Conservation (phyloP, 352 stramenopile species). For the Phytophthora megakarya region DNA sequence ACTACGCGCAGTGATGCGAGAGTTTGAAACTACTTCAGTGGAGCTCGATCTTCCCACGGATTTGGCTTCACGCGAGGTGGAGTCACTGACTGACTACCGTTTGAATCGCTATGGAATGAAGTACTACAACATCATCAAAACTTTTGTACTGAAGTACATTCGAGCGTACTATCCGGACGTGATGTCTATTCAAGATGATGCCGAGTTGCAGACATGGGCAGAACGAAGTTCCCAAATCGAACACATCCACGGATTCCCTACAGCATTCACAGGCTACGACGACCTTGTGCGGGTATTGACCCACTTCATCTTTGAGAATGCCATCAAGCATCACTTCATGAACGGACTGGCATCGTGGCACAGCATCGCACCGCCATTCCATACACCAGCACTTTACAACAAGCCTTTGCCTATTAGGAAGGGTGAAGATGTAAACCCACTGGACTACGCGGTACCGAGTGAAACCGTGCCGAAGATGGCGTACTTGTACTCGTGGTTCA, state of each 20-base stretch:
- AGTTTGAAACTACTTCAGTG: constrained; percentile 32
- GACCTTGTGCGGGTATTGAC: constrained; percentile 35
- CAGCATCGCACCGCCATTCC: constrained; percentile 34
- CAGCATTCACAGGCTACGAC: constrained; percentile 16
- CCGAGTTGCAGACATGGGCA: constrained; percentile 55
- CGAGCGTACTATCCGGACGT: constrained; percentile 40
- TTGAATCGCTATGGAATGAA: constrained; percentile 29
- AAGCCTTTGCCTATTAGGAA: constrained; percentile 37
- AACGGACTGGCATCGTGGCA: constrained; percentile 51
- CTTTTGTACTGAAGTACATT: constrained; percentile 50
- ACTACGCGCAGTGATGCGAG: constrained; percentile 30
- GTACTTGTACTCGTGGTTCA: constrained; percentile 40
- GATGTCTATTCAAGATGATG: constrained; percentile 26
- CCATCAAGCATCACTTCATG: constrained; percentile 54
- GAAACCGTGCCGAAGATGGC: constrained; percentile 27
- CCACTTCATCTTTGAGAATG: constrained; percentile 46
- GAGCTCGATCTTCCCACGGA: constrained; percentile 29
- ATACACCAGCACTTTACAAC: constrained; percentile 37
- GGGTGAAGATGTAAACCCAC: constrained; percentile 31
- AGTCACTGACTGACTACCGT: constrained; percentile 30
- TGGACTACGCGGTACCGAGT: constrained; percentile 51
- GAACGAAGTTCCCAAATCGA: constrained; percentile 26
- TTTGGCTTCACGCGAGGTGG: constrained; percentile 28
- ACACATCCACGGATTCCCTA: constrained; percentile 42
- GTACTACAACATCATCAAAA: constrained; percentile 39